Conservation (phyloP, 1,139 yeast species). For the Magnusiomyces suaveolens region DNA sequence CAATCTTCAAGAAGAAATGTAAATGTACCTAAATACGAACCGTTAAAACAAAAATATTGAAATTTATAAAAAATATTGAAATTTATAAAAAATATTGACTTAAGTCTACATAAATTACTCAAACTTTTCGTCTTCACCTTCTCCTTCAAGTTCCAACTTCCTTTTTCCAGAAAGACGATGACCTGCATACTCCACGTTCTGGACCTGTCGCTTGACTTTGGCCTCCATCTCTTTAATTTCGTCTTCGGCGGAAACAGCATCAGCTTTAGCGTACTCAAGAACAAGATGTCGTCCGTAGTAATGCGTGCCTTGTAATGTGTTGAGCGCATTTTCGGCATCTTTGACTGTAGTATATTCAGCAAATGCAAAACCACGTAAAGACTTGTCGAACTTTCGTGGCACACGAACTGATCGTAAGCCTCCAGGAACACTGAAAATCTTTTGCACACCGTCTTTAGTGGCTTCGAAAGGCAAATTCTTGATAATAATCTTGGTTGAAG, state of each 20-base stretch:
- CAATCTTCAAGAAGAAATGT: too few relatives aligned
- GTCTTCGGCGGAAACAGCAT: slow-evolving; percentile 72
- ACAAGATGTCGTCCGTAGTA: slow-evolving; percentile 90
- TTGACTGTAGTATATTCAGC: slow-evolving; percentile 81
- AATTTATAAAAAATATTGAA: too few relatives aligned
- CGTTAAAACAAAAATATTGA: too few relatives aligned
- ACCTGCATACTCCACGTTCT: slow-evolving; percentile 63
- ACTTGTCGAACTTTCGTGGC: slow-evolving; percentile 89
- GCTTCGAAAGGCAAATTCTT: slow-evolving; percentile 97
- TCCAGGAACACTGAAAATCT: slow-evolving; percentile 87
- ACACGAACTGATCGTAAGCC: slow-evolving; percentile 89
- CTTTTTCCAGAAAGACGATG: slow-evolving; percentile 63
- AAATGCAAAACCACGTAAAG: slow-evolving; percentile 96
- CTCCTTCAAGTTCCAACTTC: slow-evolving; percentile 59
- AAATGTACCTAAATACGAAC: too few relatives aligned
- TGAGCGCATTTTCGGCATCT: slow-evolving; percentile 95
- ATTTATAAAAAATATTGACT: not conserved
- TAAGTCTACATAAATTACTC: too few relatives aligned
- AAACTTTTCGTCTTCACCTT: slow-evolving; percentile 26
- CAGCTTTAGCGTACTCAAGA: slow-evolving; percentile 87
- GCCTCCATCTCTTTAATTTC: slow-evolving; percentile 85
- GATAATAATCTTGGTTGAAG: slow-evolving; percentile 64
- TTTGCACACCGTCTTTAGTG: slow-evolving; percentile 80
- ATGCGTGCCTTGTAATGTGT: slow-evolving; percentile 90
- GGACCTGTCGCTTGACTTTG: slow-evolving; percentile 72